phyloP scores from a whole-genome alignment of 768 basidiomycete species.

The Porphyrellus cyaneotinctus region DNA sequence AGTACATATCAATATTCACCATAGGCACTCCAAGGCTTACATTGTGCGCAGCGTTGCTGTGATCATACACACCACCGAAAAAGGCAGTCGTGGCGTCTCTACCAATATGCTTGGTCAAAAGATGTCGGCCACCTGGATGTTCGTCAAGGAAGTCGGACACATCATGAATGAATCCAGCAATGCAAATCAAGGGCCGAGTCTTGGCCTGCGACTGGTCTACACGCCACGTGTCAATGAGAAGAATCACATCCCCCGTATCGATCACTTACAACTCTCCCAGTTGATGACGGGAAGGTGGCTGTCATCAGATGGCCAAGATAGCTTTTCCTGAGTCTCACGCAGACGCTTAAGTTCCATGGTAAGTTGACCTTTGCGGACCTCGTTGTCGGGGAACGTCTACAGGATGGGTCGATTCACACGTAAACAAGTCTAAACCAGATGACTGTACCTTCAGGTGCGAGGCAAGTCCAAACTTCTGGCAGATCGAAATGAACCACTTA shows the following conservation, averaged over 20 bases:
- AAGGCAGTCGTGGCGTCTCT: slow-evolving; percentile 92
- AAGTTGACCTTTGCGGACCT: slow-evolving; percentile 81
- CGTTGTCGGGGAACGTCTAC: slow-evolving; percentile 61
- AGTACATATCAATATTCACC: neutral
- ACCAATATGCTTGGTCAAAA: slow-evolving; percentile 80
- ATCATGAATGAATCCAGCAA: slow-evolving; percentile 94
- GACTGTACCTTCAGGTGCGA: slow-evolving; percentile 49
- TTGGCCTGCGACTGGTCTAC: slow-evolving; percentile 74
- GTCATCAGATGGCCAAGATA: slow-evolving; percentile 76
- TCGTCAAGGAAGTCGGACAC: slow-evolving; percentile 81
- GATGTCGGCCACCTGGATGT: slow-evolving; percentile 86
- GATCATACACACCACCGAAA: slow-evolving; percentile 89
- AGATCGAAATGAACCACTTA: slow-evolving; percentile 77
- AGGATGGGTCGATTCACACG: neutral
- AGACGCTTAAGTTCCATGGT: slow-evolving; percentile 93
- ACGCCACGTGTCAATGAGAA: slow-evolving; percentile 3
- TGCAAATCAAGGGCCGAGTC: slow-evolving; percentile 76
- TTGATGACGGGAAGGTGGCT: slow-evolving; percentile 75
- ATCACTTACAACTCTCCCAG: slow-evolving; percentile 77
- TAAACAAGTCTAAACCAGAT: neutral
- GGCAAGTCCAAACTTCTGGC: slow-evolving; percentile 46
- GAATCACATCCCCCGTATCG: neutral
- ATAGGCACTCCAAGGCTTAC: slow-evolving; percentile 34
- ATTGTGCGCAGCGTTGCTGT: slow-evolving; percentile 86
- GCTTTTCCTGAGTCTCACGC: slow-evolving; percentile 66